These are phyloP conservation scores for Microdochium paspali DNA, from an alignment of 2,329 filamentous ascomycete genomes.

Conservation along the genomic window DNA sequence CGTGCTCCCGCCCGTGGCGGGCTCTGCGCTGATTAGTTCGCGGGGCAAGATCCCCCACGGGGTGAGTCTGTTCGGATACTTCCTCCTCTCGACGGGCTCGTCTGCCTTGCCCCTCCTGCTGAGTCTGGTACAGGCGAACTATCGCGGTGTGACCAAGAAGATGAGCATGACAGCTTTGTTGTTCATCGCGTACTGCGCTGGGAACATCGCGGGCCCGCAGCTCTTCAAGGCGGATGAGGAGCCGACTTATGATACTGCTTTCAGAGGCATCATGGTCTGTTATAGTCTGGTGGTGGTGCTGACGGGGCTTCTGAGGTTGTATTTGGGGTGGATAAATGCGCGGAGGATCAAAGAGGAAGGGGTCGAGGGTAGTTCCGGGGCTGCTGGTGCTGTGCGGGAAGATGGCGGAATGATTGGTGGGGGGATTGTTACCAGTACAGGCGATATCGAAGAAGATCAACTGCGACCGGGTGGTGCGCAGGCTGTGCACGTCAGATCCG, in stretches of 20 bases:
- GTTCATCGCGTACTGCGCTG: constrained; percentile 45
- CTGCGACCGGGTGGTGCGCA: constrained; percentile 16
- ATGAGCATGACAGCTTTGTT: constrained; percentile 48
- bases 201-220: constrained; percentile 47
- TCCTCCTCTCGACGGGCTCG: constrained; percentile 43
- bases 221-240: constrained; percentile 40
- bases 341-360: constrained; percentile 32
- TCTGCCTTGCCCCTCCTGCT: constrained; percentile 44
- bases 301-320: constrained; percentile 31
- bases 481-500: constrained; percentile 26
- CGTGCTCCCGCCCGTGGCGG: constrained; percentile 40
- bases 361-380: constrained; percentile 31
- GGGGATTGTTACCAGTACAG: constrained; percentile 15
- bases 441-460: constrained; percentile 13
- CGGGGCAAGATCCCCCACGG: constrained; percentile 28
- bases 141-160: constrained; percentile 49
- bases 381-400: constrained; percentile 28
- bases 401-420: constrained; percentile 17
- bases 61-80: constrained; percentile 47
- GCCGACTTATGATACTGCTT: constrained; percentile 42
- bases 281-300: constrained; percentile 39
- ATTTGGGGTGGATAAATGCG: constrained; percentile 35
- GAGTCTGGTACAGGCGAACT: constrained; percentile 46
- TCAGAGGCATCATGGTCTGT: constrained; percentile 45
- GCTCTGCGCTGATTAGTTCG: constrained; percentile 42